phyloP scores from a whole-genome alignment of 83 land plant genomes.

The Picea mariana region DNA sequence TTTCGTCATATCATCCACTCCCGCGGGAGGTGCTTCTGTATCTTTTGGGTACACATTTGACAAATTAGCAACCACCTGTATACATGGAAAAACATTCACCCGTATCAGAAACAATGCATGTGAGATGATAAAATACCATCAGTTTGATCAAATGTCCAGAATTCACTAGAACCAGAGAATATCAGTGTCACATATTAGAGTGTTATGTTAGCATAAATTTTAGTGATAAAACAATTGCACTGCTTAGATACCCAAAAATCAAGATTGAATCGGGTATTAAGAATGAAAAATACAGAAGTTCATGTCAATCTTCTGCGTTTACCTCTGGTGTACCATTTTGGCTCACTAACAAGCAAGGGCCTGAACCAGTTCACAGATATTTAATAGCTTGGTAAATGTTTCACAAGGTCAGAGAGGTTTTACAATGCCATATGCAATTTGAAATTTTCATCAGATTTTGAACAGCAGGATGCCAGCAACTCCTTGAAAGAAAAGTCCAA shows the following conservation, averaged over 20 bases:
- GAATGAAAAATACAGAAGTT: too few species aligned
- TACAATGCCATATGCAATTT: slow-evolving; percentile 29
- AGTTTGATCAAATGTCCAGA: background rate
- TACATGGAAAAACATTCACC: background rate
- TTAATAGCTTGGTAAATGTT: too few species aligned
- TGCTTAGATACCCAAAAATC: too few species aligned
- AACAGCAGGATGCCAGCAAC: too few species aligned
- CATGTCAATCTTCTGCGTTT: slow-evolving; percentile 15
- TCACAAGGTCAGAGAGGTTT: background rate
- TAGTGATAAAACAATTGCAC: too few species aligned
- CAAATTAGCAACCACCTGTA: slow-evolving; percentile 41
- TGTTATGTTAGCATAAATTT: too few species aligned
- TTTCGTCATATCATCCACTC: slow-evolving; percentile 92
- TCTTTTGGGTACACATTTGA: slow-evolving; percentile 67
- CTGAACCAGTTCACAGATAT: slow-evolving; percentile 8
- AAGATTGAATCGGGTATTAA: too few species aligned
- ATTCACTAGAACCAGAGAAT: too few species aligned
- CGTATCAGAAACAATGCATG: background rate
- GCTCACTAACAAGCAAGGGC: background rate
- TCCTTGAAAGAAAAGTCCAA: too few species aligned
- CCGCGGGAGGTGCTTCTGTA: slow-evolving; percentile 74
- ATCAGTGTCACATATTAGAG: too few species aligned
- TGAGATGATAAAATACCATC: background rate
- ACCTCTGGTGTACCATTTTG: background rate
- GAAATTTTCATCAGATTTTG: background rate